Evolutionary conservation across 495 filamentous ascomycete species (phyloP).

Genomic region (Penicillium turbatum): DNA sequence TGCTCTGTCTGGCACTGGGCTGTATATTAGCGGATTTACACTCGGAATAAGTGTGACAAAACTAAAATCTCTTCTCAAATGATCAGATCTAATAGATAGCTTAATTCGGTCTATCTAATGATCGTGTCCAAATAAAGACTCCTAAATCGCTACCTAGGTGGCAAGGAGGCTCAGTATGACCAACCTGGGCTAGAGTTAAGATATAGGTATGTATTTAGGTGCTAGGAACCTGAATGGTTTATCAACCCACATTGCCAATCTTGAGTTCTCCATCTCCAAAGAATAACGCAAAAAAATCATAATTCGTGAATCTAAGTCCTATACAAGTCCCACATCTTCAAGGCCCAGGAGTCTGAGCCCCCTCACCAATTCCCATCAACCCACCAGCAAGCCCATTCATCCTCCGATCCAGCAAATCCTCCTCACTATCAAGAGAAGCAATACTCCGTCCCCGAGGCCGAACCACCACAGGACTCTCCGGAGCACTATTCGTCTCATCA

Average conservation of each 20-base stretch:
- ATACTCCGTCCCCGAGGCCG: constrained; percentile 52
- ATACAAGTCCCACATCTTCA: constrained; percentile 3
- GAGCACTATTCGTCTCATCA: constrained; percentile 22
- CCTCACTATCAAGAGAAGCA: constrained; percentile 72
- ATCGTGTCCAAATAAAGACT: too few relatives aligned
- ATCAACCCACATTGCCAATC: too few relatives aligned
- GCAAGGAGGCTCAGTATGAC: too few relatives aligned
- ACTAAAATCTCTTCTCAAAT: neutral
- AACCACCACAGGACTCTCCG: constrained; percentile 18
- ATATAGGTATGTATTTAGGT: too few relatives aligned
- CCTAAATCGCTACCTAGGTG: too few relatives aligned
- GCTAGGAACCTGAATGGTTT: too few relatives aligned
- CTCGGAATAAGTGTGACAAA: neutral
- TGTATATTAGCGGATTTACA: neutral
- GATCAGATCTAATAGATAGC: too few relatives aligned
- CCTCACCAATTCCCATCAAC: constrained; percentile 63
- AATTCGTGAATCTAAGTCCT: constrained; percentile 11
- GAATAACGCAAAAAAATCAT: neutral
- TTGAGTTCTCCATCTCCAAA: too few relatives aligned
- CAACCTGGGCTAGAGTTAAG: too few relatives aligned
- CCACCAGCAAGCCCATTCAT: constrained; percentile 82
- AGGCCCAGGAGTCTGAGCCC: constrained; percentile 34
- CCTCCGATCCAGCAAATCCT: constrained; percentile 75
- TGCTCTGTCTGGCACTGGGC: neutral
- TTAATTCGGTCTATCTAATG: too few relatives aligned